Conservation (phyloP, 2,329 filamentous ascomycete species). For the Talaromyces sp. region DNA sequence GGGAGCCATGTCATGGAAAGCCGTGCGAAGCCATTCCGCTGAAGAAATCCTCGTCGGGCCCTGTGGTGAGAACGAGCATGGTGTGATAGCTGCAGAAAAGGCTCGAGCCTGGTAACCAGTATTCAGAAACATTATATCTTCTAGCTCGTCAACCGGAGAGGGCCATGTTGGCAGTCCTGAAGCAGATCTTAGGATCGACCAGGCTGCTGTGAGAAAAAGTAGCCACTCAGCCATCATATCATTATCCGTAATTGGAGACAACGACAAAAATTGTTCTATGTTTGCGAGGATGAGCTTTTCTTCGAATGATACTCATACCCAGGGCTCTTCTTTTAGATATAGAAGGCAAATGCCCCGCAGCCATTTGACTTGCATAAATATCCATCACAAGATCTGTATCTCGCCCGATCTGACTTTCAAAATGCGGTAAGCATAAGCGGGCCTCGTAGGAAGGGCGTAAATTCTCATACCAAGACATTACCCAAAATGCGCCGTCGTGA, state of each 20-base stretch:
- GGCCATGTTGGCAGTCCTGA: constrained; percentile 12
- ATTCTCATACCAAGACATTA: neutral
- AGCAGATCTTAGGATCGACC: neutral
- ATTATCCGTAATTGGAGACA: neutral
- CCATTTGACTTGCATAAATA: neutral
- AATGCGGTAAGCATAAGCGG: neutral
- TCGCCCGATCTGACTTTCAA: neutral
- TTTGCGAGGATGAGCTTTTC: neutral
- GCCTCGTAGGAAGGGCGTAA: neutral
- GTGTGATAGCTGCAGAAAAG: constrained; percentile 11
- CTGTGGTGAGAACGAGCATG: constrained; percentile 5
- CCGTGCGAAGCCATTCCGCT: constrained; percentile 16
- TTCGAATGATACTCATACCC: neutral
- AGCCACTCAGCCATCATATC: constrained; percentile 7
- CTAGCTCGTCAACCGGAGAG: constrained; percentile 8
- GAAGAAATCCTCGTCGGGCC: constrained; percentile 11
- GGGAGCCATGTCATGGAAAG: constrained; percentile 16
- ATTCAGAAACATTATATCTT: constrained; percentile 15
- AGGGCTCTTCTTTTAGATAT: neutral
- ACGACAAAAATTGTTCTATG: neutral
- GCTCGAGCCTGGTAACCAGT: constrained; percentile 11
- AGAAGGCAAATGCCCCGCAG: neutral
- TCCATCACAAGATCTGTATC: neutral
- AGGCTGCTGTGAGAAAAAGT: neutral
- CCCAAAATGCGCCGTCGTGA: neutral